Conservation (phyloP, 2,329 filamentous ascomycete species). For the Remersonia thermophila region DNA sequence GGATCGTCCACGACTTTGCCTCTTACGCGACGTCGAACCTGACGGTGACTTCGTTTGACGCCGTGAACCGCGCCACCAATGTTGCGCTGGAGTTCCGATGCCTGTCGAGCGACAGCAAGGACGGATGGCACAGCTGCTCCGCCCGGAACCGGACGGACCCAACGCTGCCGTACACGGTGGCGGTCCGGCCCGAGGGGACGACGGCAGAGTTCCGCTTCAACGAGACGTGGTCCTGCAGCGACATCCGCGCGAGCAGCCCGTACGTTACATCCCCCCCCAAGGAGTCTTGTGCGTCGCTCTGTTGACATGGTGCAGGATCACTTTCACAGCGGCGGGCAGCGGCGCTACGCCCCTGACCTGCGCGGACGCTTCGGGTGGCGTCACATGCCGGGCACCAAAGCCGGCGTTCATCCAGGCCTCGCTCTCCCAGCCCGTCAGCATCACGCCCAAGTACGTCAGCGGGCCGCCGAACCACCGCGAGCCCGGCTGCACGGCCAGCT, state of each 20-base stretch:
- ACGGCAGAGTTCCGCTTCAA: constrained; percentile 10
- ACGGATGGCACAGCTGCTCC: constrained; percentile 6
- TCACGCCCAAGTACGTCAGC: constrained; percentile 14
- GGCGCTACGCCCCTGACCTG: constrained; percentile 7
- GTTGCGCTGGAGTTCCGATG: constrained; percentile 8
- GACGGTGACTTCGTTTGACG: constrained; percentile 5
- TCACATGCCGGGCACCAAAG: constrained; percentile 3
- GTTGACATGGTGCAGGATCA: constrained; percentile 8
- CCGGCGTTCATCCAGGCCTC: constrained; percentile 14
- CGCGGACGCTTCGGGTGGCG: constrained; percentile 1
- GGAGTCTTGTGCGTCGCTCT: too few species aligned
- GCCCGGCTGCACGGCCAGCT: constrained; percentile 12
- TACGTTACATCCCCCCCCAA: constrained; percentile 3
- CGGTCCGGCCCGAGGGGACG: constrained; percentile 3
- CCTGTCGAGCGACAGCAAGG: neutral
- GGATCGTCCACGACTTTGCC: constrained; percentile 15
- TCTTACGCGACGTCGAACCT: constrained; percentile 3
- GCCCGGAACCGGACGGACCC: neutral
- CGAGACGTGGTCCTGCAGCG: constrained; percentile 17
- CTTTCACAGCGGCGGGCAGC: constrained; percentile 15
- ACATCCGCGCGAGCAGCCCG: constrained; percentile 9
- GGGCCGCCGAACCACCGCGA: constrained; percentile 16
- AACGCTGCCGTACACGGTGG: neutral
- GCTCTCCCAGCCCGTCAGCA: constrained; percentile 12
- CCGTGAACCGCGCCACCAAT: constrained; percentile 17